phyloP scores from a whole-genome alignment of 2,329 filamentous ascomycete species.

The Epichloe amarillans region DNA sequence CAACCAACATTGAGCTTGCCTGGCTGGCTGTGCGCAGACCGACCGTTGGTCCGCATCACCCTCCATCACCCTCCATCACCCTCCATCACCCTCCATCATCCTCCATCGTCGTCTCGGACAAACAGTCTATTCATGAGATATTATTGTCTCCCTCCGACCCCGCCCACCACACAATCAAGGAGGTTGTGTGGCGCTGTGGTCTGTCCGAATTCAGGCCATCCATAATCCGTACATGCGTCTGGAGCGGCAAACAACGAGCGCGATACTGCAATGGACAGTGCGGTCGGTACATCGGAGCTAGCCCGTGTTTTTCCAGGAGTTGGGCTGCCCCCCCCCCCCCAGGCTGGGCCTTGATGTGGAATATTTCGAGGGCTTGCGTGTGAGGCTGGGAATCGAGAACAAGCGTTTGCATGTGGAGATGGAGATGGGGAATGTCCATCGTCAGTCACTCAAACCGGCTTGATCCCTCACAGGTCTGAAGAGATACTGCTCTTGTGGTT shows the following conservation, averaged over 20 bases:
- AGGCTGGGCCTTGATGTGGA: neutral
- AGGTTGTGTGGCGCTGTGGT: neutral
- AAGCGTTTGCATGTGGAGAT: neutral
- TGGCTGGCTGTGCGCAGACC: neutral
- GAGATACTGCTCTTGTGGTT: neutral
- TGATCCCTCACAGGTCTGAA: neutral
- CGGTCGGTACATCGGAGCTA: neutral
- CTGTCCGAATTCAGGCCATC: neutral
- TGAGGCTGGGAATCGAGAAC: neutral
- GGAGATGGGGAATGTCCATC: neutral
- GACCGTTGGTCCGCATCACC: neutral
- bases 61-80: neutral
- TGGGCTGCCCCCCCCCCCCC: too few relatives aligned
- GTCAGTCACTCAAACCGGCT: neutral
- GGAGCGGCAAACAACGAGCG: neutral
- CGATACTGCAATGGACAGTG: neutral
- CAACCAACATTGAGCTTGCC: neutral
- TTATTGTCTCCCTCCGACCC: neutral
- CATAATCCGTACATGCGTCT: neutral
- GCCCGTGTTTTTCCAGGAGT: neutral
- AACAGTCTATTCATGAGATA: neutral
- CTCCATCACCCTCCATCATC: neutral
- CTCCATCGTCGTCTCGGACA: neutral
- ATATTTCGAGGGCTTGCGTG: neutral
- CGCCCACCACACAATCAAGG: neutral